Evolutionary conservation across 2,329 filamentous ascomycete species (phyloP).

Genomic region (Talaromyces marneffei): DNA sequence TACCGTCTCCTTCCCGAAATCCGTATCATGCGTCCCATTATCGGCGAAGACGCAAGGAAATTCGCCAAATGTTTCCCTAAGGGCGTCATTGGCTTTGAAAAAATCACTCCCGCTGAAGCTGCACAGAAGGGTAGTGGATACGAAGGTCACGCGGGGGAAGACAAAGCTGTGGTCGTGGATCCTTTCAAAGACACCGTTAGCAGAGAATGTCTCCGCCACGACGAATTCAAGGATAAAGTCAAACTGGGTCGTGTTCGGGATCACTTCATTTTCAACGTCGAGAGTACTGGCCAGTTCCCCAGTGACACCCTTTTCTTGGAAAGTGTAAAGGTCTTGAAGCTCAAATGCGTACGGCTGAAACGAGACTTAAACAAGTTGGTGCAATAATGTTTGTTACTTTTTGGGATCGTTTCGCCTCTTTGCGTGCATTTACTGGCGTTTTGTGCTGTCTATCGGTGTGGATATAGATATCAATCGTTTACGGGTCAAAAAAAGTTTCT

Average conservation of each 20-base stretch:
- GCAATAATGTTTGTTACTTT: constrained; percentile 23
- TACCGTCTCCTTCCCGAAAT: constrained; percentile 90
- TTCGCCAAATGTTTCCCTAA: constrained; percentile 83
- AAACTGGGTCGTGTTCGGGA: constrained; percentile 84
- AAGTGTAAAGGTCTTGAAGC: constrained; percentile 74
- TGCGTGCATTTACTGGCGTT: constrained; percentile 37
- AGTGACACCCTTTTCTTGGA: constrained; percentile 93
- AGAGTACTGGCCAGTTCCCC: constrained; percentile 92
- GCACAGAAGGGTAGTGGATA: constrained; percentile 57
- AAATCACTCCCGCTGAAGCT: constrained; percentile 63
- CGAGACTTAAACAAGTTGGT: constrained; percentile 40
- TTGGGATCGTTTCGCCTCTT: background rate
- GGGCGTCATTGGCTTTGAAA: constrained; percentile 78
- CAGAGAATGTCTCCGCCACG: constrained; percentile 82
- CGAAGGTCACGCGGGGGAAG: constrained; percentile 68
- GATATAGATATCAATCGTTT: constrained; percentile 10
- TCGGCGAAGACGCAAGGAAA: constrained; percentile 80
- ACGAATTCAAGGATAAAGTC: constrained; percentile 92
- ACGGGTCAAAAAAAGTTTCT: constrained; percentile 10
- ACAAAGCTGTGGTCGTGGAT: constrained; percentile 80
- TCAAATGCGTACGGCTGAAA: constrained; percentile 61
- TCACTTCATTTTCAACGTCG: constrained; percentile 95
- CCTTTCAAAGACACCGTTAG: constrained; percentile 93
- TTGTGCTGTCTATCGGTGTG: constrained; percentile 10
- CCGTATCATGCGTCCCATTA: constrained; percentile 72